Evolutionary conservation across 2,329 filamentous ascomycete genomes (phyloP).

Genomic region (Pyrenochaeta sp.): DNA sequence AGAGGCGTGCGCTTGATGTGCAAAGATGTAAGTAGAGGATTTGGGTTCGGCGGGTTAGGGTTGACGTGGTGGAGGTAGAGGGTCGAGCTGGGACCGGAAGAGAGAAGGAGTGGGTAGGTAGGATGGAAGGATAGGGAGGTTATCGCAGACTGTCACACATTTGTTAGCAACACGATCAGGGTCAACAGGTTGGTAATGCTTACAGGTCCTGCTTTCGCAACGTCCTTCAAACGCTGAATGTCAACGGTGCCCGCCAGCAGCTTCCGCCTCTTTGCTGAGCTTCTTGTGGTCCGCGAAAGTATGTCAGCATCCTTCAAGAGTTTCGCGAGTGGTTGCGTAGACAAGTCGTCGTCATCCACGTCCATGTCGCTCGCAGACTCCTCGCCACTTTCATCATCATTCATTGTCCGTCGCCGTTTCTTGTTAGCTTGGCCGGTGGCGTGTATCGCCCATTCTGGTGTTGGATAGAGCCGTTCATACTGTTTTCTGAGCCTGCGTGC

Average conservation of each 20-base stretch:
- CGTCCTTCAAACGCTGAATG: constrained; percentile 88
- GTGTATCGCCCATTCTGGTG: constrained; percentile 67
- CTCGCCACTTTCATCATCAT: constrained; percentile 52
- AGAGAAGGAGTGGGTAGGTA: constrained; percentile 84
- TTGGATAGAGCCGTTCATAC: constrained; percentile 70
- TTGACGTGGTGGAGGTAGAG: constrained; percentile 90
- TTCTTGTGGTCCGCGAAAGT: constrained; percentile 63
- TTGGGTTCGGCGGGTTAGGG: constrained; percentile 76
- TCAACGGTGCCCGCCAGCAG: constrained; percentile 87
- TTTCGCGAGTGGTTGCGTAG: constrained; percentile 78
- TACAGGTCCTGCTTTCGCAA: constrained; percentile 77
- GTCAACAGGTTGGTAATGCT: constrained; percentile 30
- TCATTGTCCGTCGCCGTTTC: constrained; percentile 58
- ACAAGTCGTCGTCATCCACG: constrained; percentile 58
- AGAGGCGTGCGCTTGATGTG: constrained; percentile 87
- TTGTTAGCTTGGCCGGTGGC: constrained; percentile 52
- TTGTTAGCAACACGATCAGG: constrained; percentile 18
- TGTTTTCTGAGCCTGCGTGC: constrained; percentile 80
- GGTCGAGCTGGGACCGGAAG: constrained; percentile 84
- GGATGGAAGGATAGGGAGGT: constrained; percentile 91
- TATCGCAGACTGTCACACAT: constrained; percentile 67
- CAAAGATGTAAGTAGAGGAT: constrained; percentile 88
- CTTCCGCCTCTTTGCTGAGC: constrained; percentile 68
- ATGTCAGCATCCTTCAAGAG: constrained; percentile 79
- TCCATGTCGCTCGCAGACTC: constrained; percentile 66